phyloP scores from a whole-genome alignment of 139 green algal species.

The Chlamydomonas incerta region DNA sequence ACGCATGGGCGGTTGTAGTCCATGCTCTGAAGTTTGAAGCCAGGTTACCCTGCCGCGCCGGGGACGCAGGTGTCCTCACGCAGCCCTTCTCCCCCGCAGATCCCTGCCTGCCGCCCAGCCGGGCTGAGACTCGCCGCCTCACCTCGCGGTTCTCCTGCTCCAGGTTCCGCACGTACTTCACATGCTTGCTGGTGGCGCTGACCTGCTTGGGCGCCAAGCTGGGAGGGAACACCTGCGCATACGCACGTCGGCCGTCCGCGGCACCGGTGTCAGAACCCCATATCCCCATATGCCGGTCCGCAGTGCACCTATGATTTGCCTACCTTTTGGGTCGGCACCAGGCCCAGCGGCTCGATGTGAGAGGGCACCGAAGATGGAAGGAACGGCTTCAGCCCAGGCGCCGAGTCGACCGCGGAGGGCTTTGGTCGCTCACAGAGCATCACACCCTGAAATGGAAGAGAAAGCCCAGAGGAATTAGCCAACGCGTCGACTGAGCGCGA shows the following conservation, averaged over 20 bases:
- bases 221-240: neutral
- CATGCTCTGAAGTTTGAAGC: too few relatives aligned
- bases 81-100: too few relatives aligned
- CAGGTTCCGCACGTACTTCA: neutral
- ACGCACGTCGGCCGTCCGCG: too few relatives aligned
- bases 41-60: too few relatives aligned
- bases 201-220: conserved; percentile 19
- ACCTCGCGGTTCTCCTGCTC: conserved; percentile 28
- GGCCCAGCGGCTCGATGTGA: neutral
- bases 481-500: too few relatives aligned
- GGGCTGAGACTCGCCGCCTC: too few relatives aligned
- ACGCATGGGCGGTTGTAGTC: too few relatives aligned
- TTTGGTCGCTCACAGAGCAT: conserved; percentile 29
- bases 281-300: neutral
- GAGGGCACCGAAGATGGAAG: neutral
- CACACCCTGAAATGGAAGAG: conserved; percentile 1
- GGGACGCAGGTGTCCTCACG: too few relatives aligned
- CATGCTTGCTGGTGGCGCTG: neutral
- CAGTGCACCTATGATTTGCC: too few relatives aligned
- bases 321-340: conserved; percentile 21
- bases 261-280: too few relatives aligned
- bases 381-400: neutral
- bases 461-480: too few relatives aligned
- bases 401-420: neutral
- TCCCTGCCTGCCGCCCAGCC: too few relatives aligned